Percentiles rank a stretch among this genome's conserved stretches.
Evolutionary conservation across 441 rosid species (phyloP).

Genomic region (Lepidium campestre): DNA sequence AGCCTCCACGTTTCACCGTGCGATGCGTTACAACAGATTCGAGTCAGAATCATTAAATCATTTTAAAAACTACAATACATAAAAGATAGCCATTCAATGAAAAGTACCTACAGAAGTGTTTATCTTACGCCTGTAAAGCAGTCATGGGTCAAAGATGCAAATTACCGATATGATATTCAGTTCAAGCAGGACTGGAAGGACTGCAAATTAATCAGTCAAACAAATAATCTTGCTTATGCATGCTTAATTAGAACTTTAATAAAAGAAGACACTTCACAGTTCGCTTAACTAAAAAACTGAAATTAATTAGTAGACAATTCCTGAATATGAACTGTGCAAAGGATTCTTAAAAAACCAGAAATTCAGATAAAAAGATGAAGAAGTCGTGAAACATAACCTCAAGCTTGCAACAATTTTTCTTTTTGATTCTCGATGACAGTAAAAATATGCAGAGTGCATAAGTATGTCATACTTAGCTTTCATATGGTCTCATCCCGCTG

Average conservation of each 20-base stretch:
- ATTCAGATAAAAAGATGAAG: neutral
- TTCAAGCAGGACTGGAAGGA: neutral
- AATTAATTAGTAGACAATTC: neutral
- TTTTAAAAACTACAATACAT: neutral
- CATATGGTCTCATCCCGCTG: neutral
- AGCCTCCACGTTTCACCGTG: slow-evolving; percentile 3
- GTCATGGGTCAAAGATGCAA: neutral
- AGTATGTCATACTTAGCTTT: neutral
- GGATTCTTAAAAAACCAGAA: neutral
- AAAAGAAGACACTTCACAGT: neutral
- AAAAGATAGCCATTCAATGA: neutral
- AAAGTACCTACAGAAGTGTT: neutral
- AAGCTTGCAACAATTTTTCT: neutral
- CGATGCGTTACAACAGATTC: slow-evolving; percentile 8
- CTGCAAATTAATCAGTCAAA: neutral
- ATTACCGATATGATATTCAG: neutral
- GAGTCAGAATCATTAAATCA: neutral
- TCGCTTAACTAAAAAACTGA: neutral
- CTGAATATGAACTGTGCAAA: neutral
- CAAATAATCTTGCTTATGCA: neutral
- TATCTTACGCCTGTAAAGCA: neutral
- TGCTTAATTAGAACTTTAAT: slow-evolving; percentile 2
- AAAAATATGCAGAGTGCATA: neutral
- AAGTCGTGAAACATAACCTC: neutral
- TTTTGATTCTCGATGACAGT: neutral